These are phyloP conservation scores for Phylloporus arenicola DNA, from an alignment of 768 basidiomycete species.

Conservation along the genomic window DNA sequence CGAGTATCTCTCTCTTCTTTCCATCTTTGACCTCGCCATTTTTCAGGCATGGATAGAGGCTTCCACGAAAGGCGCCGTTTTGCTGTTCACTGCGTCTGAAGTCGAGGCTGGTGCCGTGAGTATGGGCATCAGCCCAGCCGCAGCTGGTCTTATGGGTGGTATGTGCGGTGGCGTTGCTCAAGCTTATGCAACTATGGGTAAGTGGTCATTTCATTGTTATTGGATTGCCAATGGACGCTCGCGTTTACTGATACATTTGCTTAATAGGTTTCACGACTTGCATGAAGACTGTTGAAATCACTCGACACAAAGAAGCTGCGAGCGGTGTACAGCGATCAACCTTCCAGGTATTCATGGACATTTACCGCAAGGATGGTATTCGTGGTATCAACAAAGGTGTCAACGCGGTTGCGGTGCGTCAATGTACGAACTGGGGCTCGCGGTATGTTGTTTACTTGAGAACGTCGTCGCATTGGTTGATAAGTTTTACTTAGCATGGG, in stretches of 20 bases:
- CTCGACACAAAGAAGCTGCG: constrained; percentile 86
- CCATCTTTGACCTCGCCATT: background rate
- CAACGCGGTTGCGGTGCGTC: constrained; percentile 87
- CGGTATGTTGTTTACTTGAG: constrained; percentile 45
- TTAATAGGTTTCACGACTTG: constrained; percentile 89
- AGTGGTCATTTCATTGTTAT: constrained; percentile 27
- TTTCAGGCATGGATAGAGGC: constrained; percentile 97
- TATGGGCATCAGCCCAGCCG: constrained; percentile 73
- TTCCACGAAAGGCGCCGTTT: constrained; percentile 94
- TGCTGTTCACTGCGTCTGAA: constrained; percentile 94
- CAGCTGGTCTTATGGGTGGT: constrained; percentile 87
- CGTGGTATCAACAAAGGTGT: constrained; percentile 99
- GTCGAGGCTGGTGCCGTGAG: constrained; percentile 66
- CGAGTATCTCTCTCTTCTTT: background rate
- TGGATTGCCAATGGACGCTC: background rate
- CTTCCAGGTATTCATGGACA: constrained; percentile 91
- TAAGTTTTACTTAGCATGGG: constrained; percentile 63
- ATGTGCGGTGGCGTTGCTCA: constrained; percentile 98
- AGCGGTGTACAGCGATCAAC: constrained; percentile 85
- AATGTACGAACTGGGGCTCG: constrained; percentile 92
- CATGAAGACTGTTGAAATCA: constrained; percentile 99
- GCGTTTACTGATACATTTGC: constrained; percentile 8
- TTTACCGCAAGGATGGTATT: constrained; percentile 89
- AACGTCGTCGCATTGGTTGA: constrained; percentile 2
- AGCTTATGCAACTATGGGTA: constrained; percentile 99